Conservation (phyloP, 768 basidiomycete genomes). For the Suillus subluteus region DNA sequence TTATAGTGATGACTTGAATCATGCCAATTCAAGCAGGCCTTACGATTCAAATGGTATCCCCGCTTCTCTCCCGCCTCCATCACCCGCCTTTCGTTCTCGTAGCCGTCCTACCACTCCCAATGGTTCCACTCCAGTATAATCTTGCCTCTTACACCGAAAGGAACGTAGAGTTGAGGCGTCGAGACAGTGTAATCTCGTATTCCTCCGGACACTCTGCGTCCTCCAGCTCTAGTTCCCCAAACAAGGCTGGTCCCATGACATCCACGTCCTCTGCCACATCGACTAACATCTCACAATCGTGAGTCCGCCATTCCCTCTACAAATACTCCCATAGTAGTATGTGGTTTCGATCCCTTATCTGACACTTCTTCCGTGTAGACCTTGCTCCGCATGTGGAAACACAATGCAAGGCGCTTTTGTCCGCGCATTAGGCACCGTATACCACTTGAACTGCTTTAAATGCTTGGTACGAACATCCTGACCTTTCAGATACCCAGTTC, state of each 20-base stretch:
- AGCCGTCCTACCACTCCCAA: slow-evolving; percentile 67
- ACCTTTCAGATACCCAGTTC: slow-evolving; percentile 1
- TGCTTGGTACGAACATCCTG: slow-evolving; percentile 73
- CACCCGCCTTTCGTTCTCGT: slow-evolving; percentile 50
- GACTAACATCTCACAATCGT: slow-evolving; percentile 60
- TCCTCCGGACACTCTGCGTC: slow-evolving; percentile 60
- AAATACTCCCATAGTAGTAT: not conserved
- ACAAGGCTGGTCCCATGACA: slow-evolving; percentile 50
- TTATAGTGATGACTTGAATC: slow-evolving; percentile 73
- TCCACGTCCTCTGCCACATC: slow-evolving; percentile 57
- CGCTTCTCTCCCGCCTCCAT: slow-evolving; percentile 44
- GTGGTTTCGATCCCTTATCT: slow-evolving; percentile 16
- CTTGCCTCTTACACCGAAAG: slow-evolving; percentile 58
- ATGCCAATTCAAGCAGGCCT: slow-evolving; percentile 31
- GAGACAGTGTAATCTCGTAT: slow-evolving; percentile 50
- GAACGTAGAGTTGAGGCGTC: slow-evolving; percentile 51
- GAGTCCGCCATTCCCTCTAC: slow-evolving; percentile 36
- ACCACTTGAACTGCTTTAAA: slow-evolving; percentile 97
- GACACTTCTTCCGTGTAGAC: slow-evolving; percentile 39
- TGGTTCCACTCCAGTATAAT: slow-evolving; percentile 48
- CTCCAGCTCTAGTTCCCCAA: slow-evolving; percentile 45
- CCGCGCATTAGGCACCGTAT: slow-evolving; percentile 90
- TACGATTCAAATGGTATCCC: slow-evolving; percentile 18
- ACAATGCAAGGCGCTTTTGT: slow-evolving; percentile 96
- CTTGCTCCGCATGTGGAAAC: slow-evolving; percentile 78